Percentiles rank a stretch among this genome's conserved stretches.
Conservation (phyloP, 2,329 filamentous ascomycete genomes). For the Bipolaris sorokiniana region DNA sequence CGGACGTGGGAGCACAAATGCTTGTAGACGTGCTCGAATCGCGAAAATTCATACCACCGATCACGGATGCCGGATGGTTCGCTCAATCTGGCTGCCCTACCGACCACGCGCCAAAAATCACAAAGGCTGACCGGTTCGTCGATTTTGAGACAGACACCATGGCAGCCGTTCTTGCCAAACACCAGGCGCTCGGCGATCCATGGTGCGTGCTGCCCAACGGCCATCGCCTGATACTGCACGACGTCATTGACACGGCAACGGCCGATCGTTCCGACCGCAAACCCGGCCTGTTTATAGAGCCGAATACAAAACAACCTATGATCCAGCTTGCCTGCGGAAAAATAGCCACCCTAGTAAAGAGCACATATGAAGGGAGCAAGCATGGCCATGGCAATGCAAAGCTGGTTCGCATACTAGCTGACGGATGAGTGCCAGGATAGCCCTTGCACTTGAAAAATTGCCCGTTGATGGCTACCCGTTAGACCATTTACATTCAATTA, state of each 20-base stretch:
- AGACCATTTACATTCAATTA: not conserved
- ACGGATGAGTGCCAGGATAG: not conserved
- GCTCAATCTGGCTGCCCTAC: slow-evolving; percentile 25
- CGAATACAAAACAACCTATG: not conserved
- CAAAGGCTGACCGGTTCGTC: slow-evolving; percentile 66
- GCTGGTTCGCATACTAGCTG: slow-evolving; percentile 2
- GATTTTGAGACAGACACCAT: slow-evolving; percentile 63
- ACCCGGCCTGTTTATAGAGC: slow-evolving; percentile 14
- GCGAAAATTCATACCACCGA: slow-evolving; percentile 69
- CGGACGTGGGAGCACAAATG: slow-evolving; percentile 70
- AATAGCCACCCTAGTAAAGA: not conserved
- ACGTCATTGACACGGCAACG: slow-evolving; percentile 5
- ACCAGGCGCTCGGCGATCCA: slow-evolving; percentile 67
- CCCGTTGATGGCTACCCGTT: not conserved
- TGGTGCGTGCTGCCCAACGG: slow-evolving; percentile 61
- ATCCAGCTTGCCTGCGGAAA: slow-evolving; percentile 8
- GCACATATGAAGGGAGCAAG: slow-evolving; percentile 12
- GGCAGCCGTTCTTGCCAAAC: slow-evolving; percentile 61
- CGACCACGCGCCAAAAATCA: slow-evolving; percentile 74
- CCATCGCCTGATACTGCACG: slow-evolving; percentile 36
- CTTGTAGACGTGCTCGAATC: slow-evolving; percentile 69
- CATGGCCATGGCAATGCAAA: slow-evolving; percentile 9
- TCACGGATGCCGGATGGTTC: slow-evolving; percentile 48
- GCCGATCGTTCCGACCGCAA: not conserved
- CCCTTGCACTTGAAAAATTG: not conserved